A percentile compares a stretch with the other conserved stretches of the same genome.
These are phyloP conservation scores for Triticum dicoccoides DNA, from an alignment of 176 grass and related monocot genomes.

Conservation along the genomic window DNA sequence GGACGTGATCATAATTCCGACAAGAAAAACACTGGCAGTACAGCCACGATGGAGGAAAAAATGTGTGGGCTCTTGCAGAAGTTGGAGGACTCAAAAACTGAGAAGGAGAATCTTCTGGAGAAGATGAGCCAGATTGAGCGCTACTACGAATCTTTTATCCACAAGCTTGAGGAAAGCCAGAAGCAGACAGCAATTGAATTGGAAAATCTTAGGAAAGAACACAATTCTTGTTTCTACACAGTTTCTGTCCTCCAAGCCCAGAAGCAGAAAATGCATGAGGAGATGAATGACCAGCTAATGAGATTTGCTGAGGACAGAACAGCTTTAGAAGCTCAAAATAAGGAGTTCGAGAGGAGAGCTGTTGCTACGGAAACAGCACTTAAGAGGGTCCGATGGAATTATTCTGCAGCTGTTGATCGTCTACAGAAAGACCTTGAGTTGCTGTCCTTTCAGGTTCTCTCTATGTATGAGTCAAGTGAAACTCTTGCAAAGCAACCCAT, in stretches of 20 bases:
- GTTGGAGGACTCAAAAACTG: slow-evolving; percentile 91
- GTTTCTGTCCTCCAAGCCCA: slow-evolving; percentile 84
- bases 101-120: slow-evolving; percentile 82
- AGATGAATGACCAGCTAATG: slow-evolving; percentile 81
- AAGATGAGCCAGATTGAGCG: slow-evolving; percentile 92
- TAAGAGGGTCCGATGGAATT: slow-evolving; percentile 83
- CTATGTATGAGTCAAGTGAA: slow-evolving; percentile 95
- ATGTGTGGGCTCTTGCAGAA: slow-evolving; percentile 88
- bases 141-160: slow-evolving; percentile 91
- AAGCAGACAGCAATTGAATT: slow-evolving; percentile 79
- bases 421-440: slow-evolving; percentile 96
- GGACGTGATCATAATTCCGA: slow-evolving; percentile 29
- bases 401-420: slow-evolving; percentile 75
- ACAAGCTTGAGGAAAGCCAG: slow-evolving; percentile 78
- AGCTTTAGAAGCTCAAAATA: slow-evolving; percentile 74
- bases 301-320: slow-evolving; percentile 73
- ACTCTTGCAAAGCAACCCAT: slow-evolving; percentile 80
- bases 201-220: slow-evolving; percentile 87
- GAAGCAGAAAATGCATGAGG: slow-evolving; percentile 84
- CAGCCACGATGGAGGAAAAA: slow-evolving; percentile 78
- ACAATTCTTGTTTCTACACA: slow-evolving; percentile 85
- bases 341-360: slow-evolving; percentile 83
- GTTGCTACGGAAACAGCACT: slow-evolving; percentile 81
- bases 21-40: slow-evolving; percentile 44
- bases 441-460: slow-evolving; percentile 96